phyloP scores from a whole-genome alignment of 371 early-diverging fungal genomes.

The Sporodiniella umbellata region DNA sequence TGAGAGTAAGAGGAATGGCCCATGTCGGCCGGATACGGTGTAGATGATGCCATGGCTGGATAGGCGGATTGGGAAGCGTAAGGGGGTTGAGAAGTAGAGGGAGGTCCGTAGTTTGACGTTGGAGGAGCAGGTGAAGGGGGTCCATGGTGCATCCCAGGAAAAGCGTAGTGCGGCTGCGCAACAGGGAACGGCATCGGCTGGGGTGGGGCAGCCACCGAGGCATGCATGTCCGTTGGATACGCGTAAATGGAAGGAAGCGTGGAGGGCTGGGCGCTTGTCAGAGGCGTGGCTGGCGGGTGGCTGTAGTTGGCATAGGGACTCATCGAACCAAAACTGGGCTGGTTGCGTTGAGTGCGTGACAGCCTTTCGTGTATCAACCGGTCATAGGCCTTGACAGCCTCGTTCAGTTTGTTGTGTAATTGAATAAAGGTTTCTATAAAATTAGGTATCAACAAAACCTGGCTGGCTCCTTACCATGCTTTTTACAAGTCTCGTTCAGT shows the following conservation, averaged over 20 bases:
- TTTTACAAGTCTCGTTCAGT: slow-evolving; percentile 62
- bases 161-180: not conserved
- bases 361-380: slow-evolving; percentile 69
- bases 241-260: too few species aligned
- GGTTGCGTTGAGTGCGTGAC: slow-evolving; percentile 2
- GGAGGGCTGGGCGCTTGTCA: too few species aligned
- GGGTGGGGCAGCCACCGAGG: too few species aligned
- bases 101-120: not conserved
- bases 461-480: slow-evolving; percentile 68
- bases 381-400: slow-evolving; percentile 84
- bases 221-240: too few species aligned
- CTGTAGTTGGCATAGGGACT: not conserved
- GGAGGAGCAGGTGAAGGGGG: too few species aligned
- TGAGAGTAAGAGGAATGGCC: not conserved
- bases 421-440: slow-evolving; percentile 52
- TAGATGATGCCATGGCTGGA: not conserved
- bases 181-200: not conserved
- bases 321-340: not conserved
- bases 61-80: slow-evolving; percentile 3
- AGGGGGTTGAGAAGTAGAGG: slow-evolving; percentile 2
- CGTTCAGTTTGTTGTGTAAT: slow-evolving; percentile 75
- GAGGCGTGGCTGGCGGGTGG: not conserved
- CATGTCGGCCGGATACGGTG: not conserved
- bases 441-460: too few species aligned
- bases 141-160: too few species aligned